A percentile compares a stretch with the other conserved stretches of the same genome.
Evolutionary conservation across 2,329 filamentous ascomycete genomes (phyloP).

Genomic region (Penicillium hesseltinei): DNA sequence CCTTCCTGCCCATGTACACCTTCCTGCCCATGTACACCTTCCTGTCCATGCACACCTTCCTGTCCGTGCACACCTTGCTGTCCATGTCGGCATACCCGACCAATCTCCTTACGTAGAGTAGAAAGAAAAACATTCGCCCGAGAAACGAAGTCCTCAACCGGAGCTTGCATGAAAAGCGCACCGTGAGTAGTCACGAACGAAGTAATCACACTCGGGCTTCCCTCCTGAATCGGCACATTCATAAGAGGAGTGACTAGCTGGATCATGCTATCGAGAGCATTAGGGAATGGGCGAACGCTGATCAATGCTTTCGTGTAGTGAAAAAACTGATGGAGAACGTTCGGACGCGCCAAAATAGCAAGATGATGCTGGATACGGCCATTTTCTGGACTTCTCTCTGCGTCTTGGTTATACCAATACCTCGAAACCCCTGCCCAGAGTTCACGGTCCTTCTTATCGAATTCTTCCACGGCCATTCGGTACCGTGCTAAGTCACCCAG

Average conservation of each 20-base stretch:
- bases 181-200: slow-evolving; percentile 56
- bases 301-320: slow-evolving; percentile 60
- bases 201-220: slow-evolving; percentile 45
- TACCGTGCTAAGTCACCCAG: slow-evolving; percentile 83
- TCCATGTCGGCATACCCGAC: slow-evolving; percentile 49
- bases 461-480: slow-evolving; percentile 87
- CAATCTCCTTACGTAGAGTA: slow-evolving; percentile 50
- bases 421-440: slow-evolving; percentile 77
- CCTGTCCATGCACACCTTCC: slow-evolving; percentile 50
- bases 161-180: slow-evolving; percentile 43
- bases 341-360: slow-evolving; percentile 63
- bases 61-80: slow-evolving; percentile 38
- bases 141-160: slow-evolving; percentile 39
- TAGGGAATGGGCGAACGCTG: slow-evolving; percentile 54
- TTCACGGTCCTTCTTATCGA: slow-evolving; percentile 70
- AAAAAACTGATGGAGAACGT: slow-evolving; percentile 58
- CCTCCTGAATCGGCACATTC: slow-evolving; percentile 32
- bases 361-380: slow-evolving; percentile 86
- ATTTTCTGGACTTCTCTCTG: slow-evolving; percentile 70
- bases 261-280: slow-evolving; percentile 56
- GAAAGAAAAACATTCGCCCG: slow-evolving; percentile 43
- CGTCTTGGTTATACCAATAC: slow-evolving; percentile 81
- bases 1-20: slow-evolving; percentile 48
- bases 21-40: slow-evolving; percentile 25
- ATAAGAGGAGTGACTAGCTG: slow-evolving; percentile 54